Evolutionary conservation across 257 asterid species (phyloP), one percentile per base, ranked within the genome.

Genomic region (Dorcoceras hygrometricum): DNA sequence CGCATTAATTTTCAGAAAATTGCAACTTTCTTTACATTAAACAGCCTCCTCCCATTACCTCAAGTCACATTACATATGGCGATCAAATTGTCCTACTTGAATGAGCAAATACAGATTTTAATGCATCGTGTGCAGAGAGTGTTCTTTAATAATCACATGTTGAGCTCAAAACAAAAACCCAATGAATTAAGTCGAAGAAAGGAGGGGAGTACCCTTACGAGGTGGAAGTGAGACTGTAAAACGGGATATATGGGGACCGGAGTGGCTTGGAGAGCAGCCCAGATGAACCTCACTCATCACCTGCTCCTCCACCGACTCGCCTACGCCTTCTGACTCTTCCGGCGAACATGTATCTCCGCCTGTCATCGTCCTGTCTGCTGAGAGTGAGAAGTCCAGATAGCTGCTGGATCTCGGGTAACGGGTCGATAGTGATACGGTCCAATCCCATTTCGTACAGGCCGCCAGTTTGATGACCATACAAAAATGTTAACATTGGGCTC

Each of bases 231-330:
- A 76, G 75, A 93, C 77, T 71, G 87, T 75, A 83, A 90, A 93
- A 75, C 68, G 80, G 66, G 99, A 93, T 65, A 83, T 29, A 76
- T 81, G 87, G 24, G 85, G 78, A 57, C 92, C 95, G 18, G 82
- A 65, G 70, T 75, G 76, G 65, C 79, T n/a, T 53, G 99, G 89
- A 7, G 95, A 92, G 65, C 99, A 93, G 6, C 99, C 99, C 23
- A 93, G 82, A 76, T 90, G 99, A 73, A 93, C 78, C 70, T 93
- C 99, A 59, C 99, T 93, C 97, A 93, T 93, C 73, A 93, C 97
- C 73, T 82, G 95, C 58, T 86, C 93, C 68, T 78, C 87, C 71
- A 32, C 82, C 61, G 67, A 51, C 27, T 19, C 68, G 24, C 76
- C 65, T 60, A 67, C 76, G 59, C 31, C 67, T 56, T 68, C 63